Evolutionary conservation across 345 rosid species (phyloP).

Genomic region (Rubroshorea leprosula): DNA sequence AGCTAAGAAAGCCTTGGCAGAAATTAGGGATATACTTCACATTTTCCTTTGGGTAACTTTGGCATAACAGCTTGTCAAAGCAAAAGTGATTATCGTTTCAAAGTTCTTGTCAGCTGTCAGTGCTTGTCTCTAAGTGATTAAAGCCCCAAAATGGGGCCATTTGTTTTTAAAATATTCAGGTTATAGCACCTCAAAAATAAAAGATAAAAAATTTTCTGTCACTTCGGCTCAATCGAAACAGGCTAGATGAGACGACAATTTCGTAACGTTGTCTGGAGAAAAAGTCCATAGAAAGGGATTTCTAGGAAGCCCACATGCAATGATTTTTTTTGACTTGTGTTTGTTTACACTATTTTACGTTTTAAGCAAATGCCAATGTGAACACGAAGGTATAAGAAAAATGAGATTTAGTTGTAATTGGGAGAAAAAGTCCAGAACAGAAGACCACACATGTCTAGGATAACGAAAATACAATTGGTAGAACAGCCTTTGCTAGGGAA

Average conservation of each 20-base stretch:
- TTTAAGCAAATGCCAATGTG: background rate
- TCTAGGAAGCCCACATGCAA: background rate
- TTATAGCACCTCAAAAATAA: background rate
- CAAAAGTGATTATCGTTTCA: background rate
- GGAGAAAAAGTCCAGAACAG: background rate
- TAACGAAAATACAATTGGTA: background rate
- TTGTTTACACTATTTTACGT: background rate
- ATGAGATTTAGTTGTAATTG: background rate
- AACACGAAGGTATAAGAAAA: background rate
- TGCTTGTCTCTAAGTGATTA: background rate
- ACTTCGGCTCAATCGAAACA: slow-evolving; percentile 12
- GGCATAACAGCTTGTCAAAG: slow-evolving; percentile 7
- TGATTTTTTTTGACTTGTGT: slow-evolving; percentile 10
- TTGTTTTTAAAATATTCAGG: background rate
- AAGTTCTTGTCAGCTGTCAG: slow-evolving; percentile 3
- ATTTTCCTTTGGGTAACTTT: background rate
- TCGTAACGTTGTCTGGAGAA: slow-evolving; percentile 1
- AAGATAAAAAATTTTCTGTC: background rate
- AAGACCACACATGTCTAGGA: background rate
- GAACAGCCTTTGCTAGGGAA: slow-evolving; percentile 9
- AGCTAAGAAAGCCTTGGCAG: slow-evolving; percentile 19
- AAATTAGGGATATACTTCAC: slow-evolving; percentile 27
- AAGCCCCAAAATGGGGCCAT: background rate
- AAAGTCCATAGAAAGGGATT: background rate
- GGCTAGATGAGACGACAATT: slow-evolving; percentile 11